Evolutionary conservation across 345 rosid species (phyloP), one percentile per base, ranked within the genome.

Genomic region (Mercurialis annua): DNA sequence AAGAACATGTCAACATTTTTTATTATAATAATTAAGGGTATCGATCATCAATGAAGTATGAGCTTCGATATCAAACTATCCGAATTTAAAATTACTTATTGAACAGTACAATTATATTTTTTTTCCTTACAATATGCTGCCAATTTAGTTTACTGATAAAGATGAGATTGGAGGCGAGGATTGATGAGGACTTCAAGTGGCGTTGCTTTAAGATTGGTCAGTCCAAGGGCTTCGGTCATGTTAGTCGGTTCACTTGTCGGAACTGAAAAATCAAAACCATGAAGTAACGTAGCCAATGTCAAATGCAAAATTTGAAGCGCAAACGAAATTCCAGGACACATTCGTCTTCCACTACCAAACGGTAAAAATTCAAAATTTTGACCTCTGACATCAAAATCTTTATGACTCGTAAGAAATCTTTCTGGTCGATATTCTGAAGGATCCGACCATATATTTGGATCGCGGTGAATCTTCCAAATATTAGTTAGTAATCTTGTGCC

Each of bases 271-370:
- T 64, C 29, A 43, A 71, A 64, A 0, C 50, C 64, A 14, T 71
- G 74, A 0, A 71, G 12, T 21, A n/a, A n/a, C n/a, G n/a, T n/a
- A n/a, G n/a, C n/a, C n/a, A n/a, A n/a, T n/a, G n/a, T n/a, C n/a
- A n/a, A 71, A 47, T 44, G 64, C 64, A 71, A 2, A 26, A 56
- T 51, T 7, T 46, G 65, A 47, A 54, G 64, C 1, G 64, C 58
- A 36, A 64, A 71, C 0, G 64, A 21, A 0, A 55, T 7, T 21
- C 69, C 74, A 33, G 64, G 64, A 43, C 74, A 71, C 74, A 64
- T 56, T 36, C 69, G 44, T 56, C 75, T 71, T 0, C 70, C 69
- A n/a, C 43, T n/a, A 1, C 75, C 68, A n/a, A 64, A 71, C 0
- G 69, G 69, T 0, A 71, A 6, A 21, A 10, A 40, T 43, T 64